phyloP scores from a whole-genome alignment of 106 monocot genomes.

The Dendrobium officinale region DNA sequence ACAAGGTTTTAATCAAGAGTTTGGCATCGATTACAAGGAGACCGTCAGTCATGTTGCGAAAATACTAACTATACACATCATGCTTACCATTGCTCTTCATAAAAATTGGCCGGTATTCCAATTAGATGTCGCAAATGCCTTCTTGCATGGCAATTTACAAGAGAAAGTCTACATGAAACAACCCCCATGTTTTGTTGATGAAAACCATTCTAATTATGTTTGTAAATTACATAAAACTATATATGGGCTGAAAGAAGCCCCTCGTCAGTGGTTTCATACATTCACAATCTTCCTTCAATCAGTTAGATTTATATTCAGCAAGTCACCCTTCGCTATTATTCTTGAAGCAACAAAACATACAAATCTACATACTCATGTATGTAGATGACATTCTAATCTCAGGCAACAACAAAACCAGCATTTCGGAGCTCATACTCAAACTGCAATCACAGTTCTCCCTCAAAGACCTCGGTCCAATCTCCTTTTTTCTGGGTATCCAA shows the following conservation, averaged over 20 bases:
- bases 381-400: conserved; percentile 8
- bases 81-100: background rate
- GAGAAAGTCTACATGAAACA: conserved; percentile 11
- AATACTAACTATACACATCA: background rate
- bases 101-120: background rate
- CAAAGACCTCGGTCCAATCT: no score
- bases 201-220: background rate
- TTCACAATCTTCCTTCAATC: background rate
- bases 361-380: background rate
- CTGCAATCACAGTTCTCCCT: no score
- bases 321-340: background rate
- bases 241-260: conserved; percentile 7
- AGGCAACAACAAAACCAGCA: background rate
- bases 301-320: background rate
- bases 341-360: no score
- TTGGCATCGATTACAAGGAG: background rate
- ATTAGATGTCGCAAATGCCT: conserved; percentile 10
- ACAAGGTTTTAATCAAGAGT: background rate
- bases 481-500: no score
- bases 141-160: background rate
- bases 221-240: background rate
- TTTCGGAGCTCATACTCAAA: no score
- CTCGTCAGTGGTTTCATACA: background rate
- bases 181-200: background rate
- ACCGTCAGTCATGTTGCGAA: background rate